These are phyloP conservation scores for Botrytis deweyae DNA, from an alignment of 2,329 filamentous ascomycete species.

Conservation along the genomic window DNA sequence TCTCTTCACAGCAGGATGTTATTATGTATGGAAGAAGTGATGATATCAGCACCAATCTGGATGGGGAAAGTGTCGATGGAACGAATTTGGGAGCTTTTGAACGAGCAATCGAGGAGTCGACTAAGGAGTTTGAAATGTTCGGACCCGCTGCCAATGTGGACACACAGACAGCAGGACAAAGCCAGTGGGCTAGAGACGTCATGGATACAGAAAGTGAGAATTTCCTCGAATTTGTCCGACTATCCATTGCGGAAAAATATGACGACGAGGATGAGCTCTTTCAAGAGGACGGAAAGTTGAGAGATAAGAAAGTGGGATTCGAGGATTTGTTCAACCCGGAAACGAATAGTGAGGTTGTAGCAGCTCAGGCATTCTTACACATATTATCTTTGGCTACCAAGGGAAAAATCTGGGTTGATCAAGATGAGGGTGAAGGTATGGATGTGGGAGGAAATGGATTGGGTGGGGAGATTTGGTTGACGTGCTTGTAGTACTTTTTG, in stretches of 20 bases:
- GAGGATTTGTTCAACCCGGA: slow-evolving; percentile 63
- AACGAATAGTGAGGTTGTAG: slow-evolving; percentile 55
- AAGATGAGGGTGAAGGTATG: slow-evolving; percentile 42
- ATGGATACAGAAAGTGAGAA: slow-evolving; percentile 61
- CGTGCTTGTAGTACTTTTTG: neutral
- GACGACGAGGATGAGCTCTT: slow-evolving; percentile 25
- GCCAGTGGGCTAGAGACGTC: slow-evolving; percentile 50
- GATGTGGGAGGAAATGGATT: slow-evolving; percentile 9
- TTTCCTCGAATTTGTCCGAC: slow-evolving; percentile 59
- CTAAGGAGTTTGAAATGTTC: slow-evolving; percentile 47
- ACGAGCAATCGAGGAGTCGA: slow-evolving; percentile 18
- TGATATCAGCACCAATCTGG: neutral
- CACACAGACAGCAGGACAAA: slow-evolving; percentile 48
- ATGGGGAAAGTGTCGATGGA: neutral
- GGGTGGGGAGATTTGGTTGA: slow-evolving; percentile 19
- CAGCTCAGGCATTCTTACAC: slow-evolving; percentile 75
- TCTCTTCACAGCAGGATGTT: slow-evolving; percentile 25
- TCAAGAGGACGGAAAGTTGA: slow-evolving; percentile 15
- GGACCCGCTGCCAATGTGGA: slow-evolving; percentile 43
- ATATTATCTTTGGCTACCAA: slow-evolving; percentile 69
- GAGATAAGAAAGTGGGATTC: slow-evolving; percentile 59
- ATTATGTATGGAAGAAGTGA: slow-evolving; percentile 10
- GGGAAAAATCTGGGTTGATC: slow-evolving; percentile 59
- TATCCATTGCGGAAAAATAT: slow-evolving; percentile 43
- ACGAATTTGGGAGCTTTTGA: neutral